A percentile compares a stretch with the other conserved stretches of the same genome.
Conservation (phyloP, 352 stramenopile species). For the Thalassiosira ordinaria region DNA sequence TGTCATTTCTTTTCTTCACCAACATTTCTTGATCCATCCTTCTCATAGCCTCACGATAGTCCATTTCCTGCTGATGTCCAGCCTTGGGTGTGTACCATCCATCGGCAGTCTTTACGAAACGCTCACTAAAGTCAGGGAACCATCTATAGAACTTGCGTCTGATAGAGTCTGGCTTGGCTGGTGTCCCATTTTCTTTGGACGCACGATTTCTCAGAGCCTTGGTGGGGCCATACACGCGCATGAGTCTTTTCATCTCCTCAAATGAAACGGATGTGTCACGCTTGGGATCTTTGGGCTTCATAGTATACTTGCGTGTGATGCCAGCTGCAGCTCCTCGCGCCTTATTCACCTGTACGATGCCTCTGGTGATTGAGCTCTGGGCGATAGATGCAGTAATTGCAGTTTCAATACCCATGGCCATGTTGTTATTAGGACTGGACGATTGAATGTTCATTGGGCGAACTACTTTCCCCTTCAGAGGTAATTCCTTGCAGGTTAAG, state of each 20-base stretch:
- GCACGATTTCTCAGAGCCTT: conserved; percentile 2
- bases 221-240: conserved; percentile 15
- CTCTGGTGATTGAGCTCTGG: neutral
- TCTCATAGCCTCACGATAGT: conserved; percentile 3
- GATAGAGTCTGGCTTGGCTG: neutral
- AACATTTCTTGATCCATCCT: neutral
- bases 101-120: conserved; percentile 1
- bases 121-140: conserved; percentile 12
- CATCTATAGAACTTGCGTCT: conserved; percentile 15
- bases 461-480: neutral
- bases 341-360: neutral
- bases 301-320: neutral
- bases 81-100: conserved; percentile 1
- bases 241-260: conserved; percentile 13
- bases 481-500: neutral
- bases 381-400: neutral
- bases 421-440: neutral
- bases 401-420: neutral
- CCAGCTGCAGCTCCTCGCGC: neutral
- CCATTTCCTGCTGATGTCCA: conserved; percentile 7
- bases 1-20: neutral
- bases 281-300: conserved; percentile 2
- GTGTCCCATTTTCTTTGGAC: neutral
- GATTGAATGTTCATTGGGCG: neutral
- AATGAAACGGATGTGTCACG: conserved; percentile 11